Evolutionary conservation across 2,329 filamentous ascomycete species (phyloP).

Genomic region (Aphanoascus verrucosus): DNA sequence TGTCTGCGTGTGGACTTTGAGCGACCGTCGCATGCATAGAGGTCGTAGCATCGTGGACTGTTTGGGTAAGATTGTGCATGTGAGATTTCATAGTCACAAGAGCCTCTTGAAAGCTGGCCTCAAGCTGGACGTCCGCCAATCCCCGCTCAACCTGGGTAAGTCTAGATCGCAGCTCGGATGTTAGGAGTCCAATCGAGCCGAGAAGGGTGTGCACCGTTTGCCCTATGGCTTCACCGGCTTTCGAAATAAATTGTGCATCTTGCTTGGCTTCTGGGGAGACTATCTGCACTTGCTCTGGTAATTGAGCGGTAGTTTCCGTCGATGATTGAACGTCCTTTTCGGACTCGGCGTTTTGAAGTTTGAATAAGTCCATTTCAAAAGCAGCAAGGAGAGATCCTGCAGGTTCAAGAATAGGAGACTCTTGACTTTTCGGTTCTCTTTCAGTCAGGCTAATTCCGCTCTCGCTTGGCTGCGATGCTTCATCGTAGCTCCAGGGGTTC

Average conservation of each 20-base stretch:
- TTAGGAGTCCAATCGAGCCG: conserved; percentile 27
- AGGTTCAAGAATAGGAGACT: conserved; percentile 17
- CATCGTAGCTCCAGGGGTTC: conserved; percentile 8
- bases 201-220: conserved; percentile 28
- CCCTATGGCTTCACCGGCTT: conserved; percentile 15
- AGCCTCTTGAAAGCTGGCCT: conserved; percentile 27
- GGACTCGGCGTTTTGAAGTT: conserved; percentile 18
- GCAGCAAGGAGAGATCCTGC: conserved; percentile 28
- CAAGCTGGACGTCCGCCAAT: conserved; percentile 28
- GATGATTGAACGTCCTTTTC: conserved; percentile 9
- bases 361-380: conserved; percentile 33
- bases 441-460: not conserved
- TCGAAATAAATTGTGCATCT: conserved; percentile 1
- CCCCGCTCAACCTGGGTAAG: conserved; percentile 32
- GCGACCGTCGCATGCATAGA: conserved; percentile 28
- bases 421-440: conserved; percentile 16
- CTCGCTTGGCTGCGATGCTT: not conserved
- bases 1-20: conserved; percentile 28
- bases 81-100: conserved; percentile 30
- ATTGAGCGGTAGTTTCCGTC: conserved; percentile 7
- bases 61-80: conserved; percentile 27
- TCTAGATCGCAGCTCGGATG: conserved; percentile 28
- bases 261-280: not conserved
- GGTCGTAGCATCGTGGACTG: conserved; percentile 30
- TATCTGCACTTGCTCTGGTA: not conserved